Evolutionary conservation across 2,329 filamentous ascomycete species (phyloP), one percentile per base, ranked within the genome.

Genomic region (Verruconis gallopava): DNA sequence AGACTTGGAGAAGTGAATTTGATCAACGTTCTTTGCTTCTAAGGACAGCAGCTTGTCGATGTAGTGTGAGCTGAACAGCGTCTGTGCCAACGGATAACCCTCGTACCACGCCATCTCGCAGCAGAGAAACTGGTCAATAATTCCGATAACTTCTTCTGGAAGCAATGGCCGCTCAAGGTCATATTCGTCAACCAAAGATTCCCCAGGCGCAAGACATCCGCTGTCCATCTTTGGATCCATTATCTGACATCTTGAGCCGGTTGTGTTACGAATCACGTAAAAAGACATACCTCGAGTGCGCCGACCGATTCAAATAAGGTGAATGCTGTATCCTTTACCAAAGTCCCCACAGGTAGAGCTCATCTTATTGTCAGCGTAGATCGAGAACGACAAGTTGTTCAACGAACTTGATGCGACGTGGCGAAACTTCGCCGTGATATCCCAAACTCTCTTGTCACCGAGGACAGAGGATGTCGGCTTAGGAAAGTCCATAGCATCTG

Each of bases 161-260:
- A 79, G 67, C 32, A 93, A 64, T 4, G 73, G 66, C 37, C 70
- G 68, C 34, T 74, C 66, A 32, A 86, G 75, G 54, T 94, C 80
- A 59, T 89, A 93, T 39, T 82, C 73, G 48, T 89, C 81, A 46
- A 93, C 84, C 22, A 89, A 73, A n/a, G 78, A 77, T 54, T 94
- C 85, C 21, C 79, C 82, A 5, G 81, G 75, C 15, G 76, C 71
- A 4, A 93, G 68, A 49, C 81, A 86, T 20, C 91, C 91, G 55
- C 85, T 95, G 61, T 98, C 91, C 91, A 98, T 98, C 63, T 96
- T 98, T 1, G 84, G 79, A 55, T 98, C 91, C 85, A 95, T 95
- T 52, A 98, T 94, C 91, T 98, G 53, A 40, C 19, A 9, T 33
- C 30, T 37, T 43, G 37, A 33, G 6, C 13, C 25, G 14, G 3